phyloP scores from a whole-genome alignment of 1,139 yeast genomes.

The Yamadazyma dushanensis region DNA sequence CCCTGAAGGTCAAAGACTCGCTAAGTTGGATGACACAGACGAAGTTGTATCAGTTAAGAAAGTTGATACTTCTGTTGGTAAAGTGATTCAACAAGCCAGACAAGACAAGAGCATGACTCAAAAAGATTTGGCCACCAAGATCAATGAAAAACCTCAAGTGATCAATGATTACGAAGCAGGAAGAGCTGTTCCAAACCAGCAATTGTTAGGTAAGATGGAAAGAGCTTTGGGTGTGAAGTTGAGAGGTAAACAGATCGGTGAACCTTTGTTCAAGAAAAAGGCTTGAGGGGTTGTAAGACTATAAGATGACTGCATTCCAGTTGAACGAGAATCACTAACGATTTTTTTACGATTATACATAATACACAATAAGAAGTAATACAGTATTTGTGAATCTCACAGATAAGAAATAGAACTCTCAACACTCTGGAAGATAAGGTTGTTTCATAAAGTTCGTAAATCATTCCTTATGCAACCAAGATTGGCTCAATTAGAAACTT shows the following conservation, averaged over 20 bases:
- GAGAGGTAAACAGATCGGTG: slow-evolving; percentile 94
- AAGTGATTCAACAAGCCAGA: slow-evolving; percentile 82
- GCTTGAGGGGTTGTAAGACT: too few relatives aligned
- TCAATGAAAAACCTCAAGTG: slow-evolving; percentile 94
- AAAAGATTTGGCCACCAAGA: slow-evolving; percentile 92
- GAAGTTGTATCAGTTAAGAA: slow-evolving; percentile 94
- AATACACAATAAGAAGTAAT: slow-evolving; percentile 1
- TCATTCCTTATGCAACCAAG: not conserved
- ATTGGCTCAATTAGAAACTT: not conserved
- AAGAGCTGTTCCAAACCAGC: slow-evolving; percentile 96
- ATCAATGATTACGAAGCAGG: slow-evolving; percentile 97
- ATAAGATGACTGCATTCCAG: not conserved
- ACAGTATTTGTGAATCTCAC: too few relatives aligned
- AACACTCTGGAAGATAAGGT: too few relatives aligned
- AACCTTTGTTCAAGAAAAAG: slow-evolving; percentile 80
- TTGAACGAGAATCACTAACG: not conserved
- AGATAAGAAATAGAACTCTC: too few relatives aligned
- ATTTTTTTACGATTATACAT: slow-evolving; percentile 5
- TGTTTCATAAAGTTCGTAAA: too few relatives aligned
- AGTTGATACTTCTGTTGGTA: slow-evolving; percentile 80
- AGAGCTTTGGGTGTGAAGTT: slow-evolving; percentile 92
- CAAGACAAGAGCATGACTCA: slow-evolving; percentile 88
- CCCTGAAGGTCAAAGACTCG: slow-evolving; percentile 92
- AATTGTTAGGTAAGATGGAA: slow-evolving; percentile 86
- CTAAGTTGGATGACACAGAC: slow-evolving; percentile 90